A percentile compares a stretch with the other conserved stretches of the same genome.
Conservation (phyloP, 352 stramenopile species). For the Globisporangium uncinulatum region DNA sequence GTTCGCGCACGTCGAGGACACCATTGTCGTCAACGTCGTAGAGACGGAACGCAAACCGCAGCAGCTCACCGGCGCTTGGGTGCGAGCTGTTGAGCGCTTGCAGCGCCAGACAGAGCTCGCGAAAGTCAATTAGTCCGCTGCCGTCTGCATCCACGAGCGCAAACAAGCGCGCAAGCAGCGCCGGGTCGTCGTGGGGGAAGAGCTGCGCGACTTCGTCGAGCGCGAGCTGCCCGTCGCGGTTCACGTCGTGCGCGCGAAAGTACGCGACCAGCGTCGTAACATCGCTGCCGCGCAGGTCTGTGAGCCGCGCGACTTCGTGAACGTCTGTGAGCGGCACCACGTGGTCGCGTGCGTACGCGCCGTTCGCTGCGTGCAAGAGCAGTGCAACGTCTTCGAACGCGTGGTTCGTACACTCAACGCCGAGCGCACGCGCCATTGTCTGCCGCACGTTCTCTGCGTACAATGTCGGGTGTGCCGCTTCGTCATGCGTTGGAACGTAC, state of each 20-base stretch:
- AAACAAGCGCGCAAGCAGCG: slow-evolving; percentile 53
- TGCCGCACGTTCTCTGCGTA: slow-evolving; percentile 60
- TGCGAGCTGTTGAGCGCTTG: slow-evolving; percentile 36
- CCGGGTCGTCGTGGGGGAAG: slow-evolving; percentile 39
- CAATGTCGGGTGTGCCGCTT: slow-evolving; percentile 34
- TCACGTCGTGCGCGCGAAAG: slow-evolving; percentile 44
- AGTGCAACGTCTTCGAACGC: slow-evolving; percentile 68
- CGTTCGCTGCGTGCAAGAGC: slow-evolving; percentile 40
- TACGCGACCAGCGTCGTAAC: slow-evolving; percentile 49
- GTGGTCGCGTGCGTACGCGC: slow-evolving; percentile 45
- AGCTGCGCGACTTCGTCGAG: slow-evolving; percentile 50
- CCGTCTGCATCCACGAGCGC: slow-evolving; percentile 51
- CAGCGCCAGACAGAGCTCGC: slow-evolving; percentile 62
- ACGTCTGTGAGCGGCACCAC: slow-evolving; percentile 55
- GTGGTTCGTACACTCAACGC: slow-evolving; percentile 60
- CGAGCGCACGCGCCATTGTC: slow-evolving; percentile 43
- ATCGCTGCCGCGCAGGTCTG: slow-evolving; percentile 32
- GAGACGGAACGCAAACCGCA: slow-evolving; percentile 52
- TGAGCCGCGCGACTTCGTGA: slow-evolving; percentile 43
- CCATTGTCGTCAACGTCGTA: slow-evolving; percentile 63
- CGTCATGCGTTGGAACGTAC: slow-evolving; percentile 40
- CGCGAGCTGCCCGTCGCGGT: slow-evolving; percentile 62
- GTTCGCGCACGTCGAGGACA: slow-evolving; percentile 37
- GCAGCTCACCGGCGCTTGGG: slow-evolving; percentile 11
- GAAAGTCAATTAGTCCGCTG: slow-evolving; percentile 66